Conservation (phyloP, 2,329 filamentous ascomycete genomes). For the Fusarium sp. region DNA sequence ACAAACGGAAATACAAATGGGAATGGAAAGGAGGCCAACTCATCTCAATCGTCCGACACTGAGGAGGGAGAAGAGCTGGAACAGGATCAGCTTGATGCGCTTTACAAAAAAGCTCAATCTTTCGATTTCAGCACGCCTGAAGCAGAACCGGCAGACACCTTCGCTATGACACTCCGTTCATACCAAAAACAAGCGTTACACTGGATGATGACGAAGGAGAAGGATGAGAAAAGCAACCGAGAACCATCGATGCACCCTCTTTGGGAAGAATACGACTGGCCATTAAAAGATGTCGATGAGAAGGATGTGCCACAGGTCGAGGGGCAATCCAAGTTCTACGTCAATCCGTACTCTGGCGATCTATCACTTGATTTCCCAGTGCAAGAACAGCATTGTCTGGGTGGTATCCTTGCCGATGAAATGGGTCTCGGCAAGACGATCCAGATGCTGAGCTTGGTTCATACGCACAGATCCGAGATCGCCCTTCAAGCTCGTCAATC, state of each 20-base stretch:
- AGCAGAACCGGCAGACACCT: conserved; percentile 84
- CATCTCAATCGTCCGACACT: conserved; percentile 72
- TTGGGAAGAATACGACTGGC: conserved; percentile 97
- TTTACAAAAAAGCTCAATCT: conserved; percentile 96
- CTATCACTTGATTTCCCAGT: conserved; percentile 90
- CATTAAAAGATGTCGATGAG: conserved; percentile 87
- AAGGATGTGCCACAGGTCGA: conserved; percentile 75
- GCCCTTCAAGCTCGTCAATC: conserved; percentile 56
- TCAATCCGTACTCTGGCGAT: conserved; percentile 97
- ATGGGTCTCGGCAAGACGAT: conserved; percentile 99
- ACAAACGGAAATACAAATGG: conserved; percentile 16
- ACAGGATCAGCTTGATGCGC: conserved; percentile 91
- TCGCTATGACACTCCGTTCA: conserved; percentile 84
- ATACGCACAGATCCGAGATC: conserved; percentile 79
- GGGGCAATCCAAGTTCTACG: conserved; percentile 83
- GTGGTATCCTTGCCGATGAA: conserved; percentile 93
- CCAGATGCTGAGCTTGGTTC: conserved; percentile 95
- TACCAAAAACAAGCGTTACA: conserved; percentile 96
- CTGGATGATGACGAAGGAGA: conserved; percentile 98
- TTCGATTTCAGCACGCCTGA: conserved; percentile 95
- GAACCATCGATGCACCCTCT: conserved; percentile 93
- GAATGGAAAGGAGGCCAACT: conserved; percentile 54
- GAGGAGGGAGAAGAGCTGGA: conserved; percentile 94
- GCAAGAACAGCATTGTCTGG: conserved; percentile 94
- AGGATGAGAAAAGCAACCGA: conserved; percentile 76